phyloP scores from a whole-genome alignment of 108 stramenopile genomes.

The Bacterosira constricta region DNA sequence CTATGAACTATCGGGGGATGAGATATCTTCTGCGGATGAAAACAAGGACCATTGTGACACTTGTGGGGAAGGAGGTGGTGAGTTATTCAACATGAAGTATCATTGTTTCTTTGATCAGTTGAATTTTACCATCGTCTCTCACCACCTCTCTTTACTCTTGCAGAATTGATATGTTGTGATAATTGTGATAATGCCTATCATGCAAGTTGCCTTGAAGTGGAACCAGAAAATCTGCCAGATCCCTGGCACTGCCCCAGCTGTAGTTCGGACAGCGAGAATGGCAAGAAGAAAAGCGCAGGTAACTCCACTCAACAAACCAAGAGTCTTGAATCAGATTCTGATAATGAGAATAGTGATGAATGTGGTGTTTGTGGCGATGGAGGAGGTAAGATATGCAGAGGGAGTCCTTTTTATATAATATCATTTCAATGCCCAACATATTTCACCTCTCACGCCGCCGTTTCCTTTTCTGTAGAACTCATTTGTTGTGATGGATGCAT shows the following conservation, averaged over 20 bases:
- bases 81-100: no score
- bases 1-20: neutral
- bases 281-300: neutral
- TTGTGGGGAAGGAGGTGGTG: slow-evolving; percentile 11
- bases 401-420: no score
- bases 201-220: neutral
- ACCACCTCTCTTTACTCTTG: neutral
- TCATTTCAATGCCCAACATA: no score
- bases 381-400: no score
- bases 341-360: no score
- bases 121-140: no score
- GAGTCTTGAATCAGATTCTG: no score
- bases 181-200: neutral
- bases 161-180: slow-evolving; percentile 6
- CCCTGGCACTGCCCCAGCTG: slow-evolving; percentile 3
- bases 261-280: neutral
- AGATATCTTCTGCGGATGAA: neutral
- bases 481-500: neutral
- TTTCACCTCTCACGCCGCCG: no score
- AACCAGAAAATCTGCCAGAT: neutral
- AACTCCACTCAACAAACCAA: neutral
- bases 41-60: slow-evolving; percentile 2
- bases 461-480: no score
- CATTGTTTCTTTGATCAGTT: no score
- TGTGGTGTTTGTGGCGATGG: no score